A percentile compares a stretch with the other conserved stretches of the same genome.
These are phyloP conservation scores for Dactylellina leptospora DNA, from an alignment of 2,329 filamentous ascomycete species.

Conservation along the genomic window DNA sequence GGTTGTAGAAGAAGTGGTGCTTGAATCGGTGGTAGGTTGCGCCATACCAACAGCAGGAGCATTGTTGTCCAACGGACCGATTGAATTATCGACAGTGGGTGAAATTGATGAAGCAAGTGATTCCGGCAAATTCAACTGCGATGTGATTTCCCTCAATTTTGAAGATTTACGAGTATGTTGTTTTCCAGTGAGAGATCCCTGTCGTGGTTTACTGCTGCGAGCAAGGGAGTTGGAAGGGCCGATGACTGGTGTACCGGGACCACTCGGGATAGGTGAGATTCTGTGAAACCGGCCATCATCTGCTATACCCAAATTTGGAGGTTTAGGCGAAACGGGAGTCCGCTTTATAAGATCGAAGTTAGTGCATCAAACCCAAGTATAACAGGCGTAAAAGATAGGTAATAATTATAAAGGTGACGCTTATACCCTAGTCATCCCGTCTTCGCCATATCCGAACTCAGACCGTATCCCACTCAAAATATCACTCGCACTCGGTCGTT, in stretches of 20 bases:
- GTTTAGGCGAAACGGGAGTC: slow-evolving; percentile 39
- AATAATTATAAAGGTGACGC: not conserved
- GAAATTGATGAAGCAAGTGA: not conserved
- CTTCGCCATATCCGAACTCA: slow-evolving; percentile 46
- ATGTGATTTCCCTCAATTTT: slow-evolving; percentile 45
- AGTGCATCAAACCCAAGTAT: slow-evolving; percentile 2
- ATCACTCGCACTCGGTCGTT: slow-evolving; percentile 40
- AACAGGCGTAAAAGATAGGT: not conserved
- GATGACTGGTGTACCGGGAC: slow-evolving; percentile 33
- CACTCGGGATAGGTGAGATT: slow-evolving; percentile 44
- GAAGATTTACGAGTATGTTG: slow-evolving; percentile 36
- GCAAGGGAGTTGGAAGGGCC: slow-evolving; percentile 33
- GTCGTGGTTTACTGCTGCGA: slow-evolving; percentile 19
- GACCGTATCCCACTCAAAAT: slow-evolving; percentile 42
- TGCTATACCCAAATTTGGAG: slow-evolving; percentile 28
- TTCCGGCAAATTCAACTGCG: slow-evolving; percentile 30
- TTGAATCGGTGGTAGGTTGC: slow-evolving; percentile 26
- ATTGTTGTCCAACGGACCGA: slow-evolving; percentile 15
- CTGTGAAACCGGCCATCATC: slow-evolving; percentile 46
- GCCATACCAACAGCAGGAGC: not conserved
- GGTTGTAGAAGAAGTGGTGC: not conserved
- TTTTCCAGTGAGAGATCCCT: slow-evolving; percentile 22
- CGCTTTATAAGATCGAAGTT: slow-evolving; percentile 17
- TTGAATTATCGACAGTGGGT: not conserved
- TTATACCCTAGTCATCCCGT: slow-evolving; percentile 42